Conservation (phyloP, 2,329 filamentous ascomycete genomes). For the Aspergillus nomiae region DNA sequence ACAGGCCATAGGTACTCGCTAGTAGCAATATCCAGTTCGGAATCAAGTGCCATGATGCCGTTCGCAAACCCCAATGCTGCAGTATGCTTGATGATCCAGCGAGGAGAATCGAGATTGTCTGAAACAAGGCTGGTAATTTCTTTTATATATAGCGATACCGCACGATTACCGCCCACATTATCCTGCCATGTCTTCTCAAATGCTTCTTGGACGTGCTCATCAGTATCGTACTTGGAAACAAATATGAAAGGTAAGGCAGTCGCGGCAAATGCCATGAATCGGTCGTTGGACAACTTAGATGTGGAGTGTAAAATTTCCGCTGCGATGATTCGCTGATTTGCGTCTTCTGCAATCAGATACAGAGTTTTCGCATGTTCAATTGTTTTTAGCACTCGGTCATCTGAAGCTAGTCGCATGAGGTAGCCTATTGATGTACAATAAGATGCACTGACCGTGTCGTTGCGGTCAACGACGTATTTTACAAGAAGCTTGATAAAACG, state of each 20-base stretch:
- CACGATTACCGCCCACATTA: constrained; percentile 81
- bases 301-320: constrained; percentile 82
- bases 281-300: constrained; percentile 84
- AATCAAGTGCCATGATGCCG: constrained; percentile 64
- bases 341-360: constrained; percentile 82
- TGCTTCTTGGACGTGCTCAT: constrained; percentile 76
- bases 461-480: constrained; percentile 83
- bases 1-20: constrained; percentile 75
- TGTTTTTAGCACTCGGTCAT: constrained; percentile 59
- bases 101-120: constrained; percentile 71
- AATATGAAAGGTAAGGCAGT: constrained; percentile 84
- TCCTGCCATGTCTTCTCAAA: constrained; percentile 87
- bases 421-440: constrained; percentile 89
- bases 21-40: constrained; percentile 59
- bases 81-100: constrained; percentile 90
- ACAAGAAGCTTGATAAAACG: constrained; percentile 75
- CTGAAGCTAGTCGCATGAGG: constrained; percentile 67
- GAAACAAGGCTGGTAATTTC: constrained; percentile 76
- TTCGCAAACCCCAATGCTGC: constrained; percentile 79
- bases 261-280: constrained; percentile 75
- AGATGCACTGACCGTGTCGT: constrained; percentile 87
- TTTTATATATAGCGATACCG: constrained; percentile 77
- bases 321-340: constrained; percentile 70
- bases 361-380: constrained; percentile 63
- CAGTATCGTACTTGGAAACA: constrained; percentile 80